Evolutionary conservation across 495 filamentous ascomycete species (phyloP).

Genomic region (Rusavskia elegans): DNA sequence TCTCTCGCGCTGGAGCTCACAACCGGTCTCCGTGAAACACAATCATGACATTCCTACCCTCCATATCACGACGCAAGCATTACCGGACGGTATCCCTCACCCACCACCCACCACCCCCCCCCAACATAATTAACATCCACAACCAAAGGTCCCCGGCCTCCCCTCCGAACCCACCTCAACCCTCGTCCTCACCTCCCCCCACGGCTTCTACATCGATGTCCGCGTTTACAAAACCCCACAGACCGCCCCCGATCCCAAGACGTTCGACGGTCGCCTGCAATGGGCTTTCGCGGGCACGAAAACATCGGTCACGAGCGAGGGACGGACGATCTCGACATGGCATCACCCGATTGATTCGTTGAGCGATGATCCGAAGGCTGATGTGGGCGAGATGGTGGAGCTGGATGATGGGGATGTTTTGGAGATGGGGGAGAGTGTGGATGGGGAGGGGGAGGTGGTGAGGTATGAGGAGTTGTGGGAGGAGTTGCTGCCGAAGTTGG

Average conservation of each 20-base stretch:
- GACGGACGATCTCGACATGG: conserved; percentile 24
- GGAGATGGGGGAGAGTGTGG: conserved; percentile 19
- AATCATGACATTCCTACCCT: conserved; percentile 6
- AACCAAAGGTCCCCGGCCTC: conserved; percentile 5
- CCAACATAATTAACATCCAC: neutral
- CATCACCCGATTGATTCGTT: conserved; percentile 36
- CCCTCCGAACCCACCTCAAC: conserved; percentile 13
- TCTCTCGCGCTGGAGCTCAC: too few species aligned
- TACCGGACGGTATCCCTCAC: conserved; percentile 4
- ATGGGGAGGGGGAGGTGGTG: conserved; percentile 2
- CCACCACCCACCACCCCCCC: neutral
- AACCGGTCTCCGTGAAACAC: too few species aligned
- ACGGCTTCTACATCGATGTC: conserved; percentile 33
- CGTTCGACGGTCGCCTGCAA: conserved; percentile 2
- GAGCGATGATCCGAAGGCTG: conserved; percentile 19
- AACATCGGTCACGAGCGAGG: conserved; percentile 10
- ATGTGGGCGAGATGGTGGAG: conserved; percentile 35
- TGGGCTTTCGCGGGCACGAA: conserved; percentile 38
- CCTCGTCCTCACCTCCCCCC: conserved; percentile 30
- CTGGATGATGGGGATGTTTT: conserved; percentile 23
- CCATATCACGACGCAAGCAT: conserved; percentile 11
- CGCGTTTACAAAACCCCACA: conserved; percentile 18
- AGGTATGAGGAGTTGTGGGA: neutral
- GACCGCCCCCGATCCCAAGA: neutral
- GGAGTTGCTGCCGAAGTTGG: neutral